Evolutionary conservation across 177 flowering plant genomes (phyloP), one percentile per base, ranked within the genome.

Genomic region (Vitis hybrid): DNA sequence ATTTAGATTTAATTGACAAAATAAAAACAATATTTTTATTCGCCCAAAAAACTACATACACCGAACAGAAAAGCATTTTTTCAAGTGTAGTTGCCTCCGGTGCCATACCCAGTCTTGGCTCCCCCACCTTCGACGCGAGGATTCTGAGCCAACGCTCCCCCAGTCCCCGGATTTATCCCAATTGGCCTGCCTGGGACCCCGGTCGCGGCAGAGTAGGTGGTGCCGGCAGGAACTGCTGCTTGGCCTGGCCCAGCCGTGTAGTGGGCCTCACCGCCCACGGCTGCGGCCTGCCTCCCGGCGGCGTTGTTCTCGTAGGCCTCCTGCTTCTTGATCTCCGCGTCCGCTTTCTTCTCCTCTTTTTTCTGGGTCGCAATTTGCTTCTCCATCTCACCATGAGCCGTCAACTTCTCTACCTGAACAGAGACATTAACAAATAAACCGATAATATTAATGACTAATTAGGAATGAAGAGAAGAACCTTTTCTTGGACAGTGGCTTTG

Each of bases 131-230:
- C 71, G 0, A 51, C 74, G 0, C 63, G 68, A 3, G 78, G 55
- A 60, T 79, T 73, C 2, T 69, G 69, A n/a, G 70, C 80, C 2
- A 67, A 56, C 54, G 80, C 74, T 15, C 75, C 50, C 21, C 82
- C 84, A 0, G 81, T 75, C 7, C 81, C 83, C 1, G 78, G 73
- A 17, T 75, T 72, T 3, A 59, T 73, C 5, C 79, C 86, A 8
- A 76, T 64, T 0, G 72, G 57, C 26, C 66, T 34, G 6, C 76
- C 71, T 2, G 52, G 30, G 4, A 52, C 26, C 19, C 76, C 78
- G 1, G 77, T 63, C 18, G 75, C 39, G 5, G 73, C 39, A 9
- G 73, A 64, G 51, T 64, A 12, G 61, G 69, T 64, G 69, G 17
- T 54, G 15, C 56, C 19, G 15, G 67, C 30, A 9, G 11, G 61